Evolutionary conservation across 805 yeast genomes (phyloP).

Genomic region (Isabelozyma rhagii): DNA sequence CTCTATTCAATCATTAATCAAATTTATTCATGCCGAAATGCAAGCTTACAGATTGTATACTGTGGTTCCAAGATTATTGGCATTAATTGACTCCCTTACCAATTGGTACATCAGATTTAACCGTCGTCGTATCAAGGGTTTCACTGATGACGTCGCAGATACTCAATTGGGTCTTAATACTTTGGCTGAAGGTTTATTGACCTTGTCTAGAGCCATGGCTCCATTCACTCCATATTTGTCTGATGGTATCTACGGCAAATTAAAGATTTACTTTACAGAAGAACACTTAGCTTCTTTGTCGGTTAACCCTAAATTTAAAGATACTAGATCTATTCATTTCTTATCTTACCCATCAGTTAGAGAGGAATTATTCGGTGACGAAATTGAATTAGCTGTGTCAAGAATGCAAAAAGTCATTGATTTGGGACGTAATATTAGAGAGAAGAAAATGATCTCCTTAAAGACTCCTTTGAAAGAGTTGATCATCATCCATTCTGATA

Average conservation of each 20-base stretch:
- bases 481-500: slow-evolving; percentile 80
- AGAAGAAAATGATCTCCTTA: slow-evolving; percentile 87
- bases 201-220: slow-evolving; percentile 93
- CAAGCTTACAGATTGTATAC: slow-evolving; percentile 84
- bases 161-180: slow-evolving; percentile 86
- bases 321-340: slow-evolving; percentile 88
- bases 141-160: slow-evolving; percentile 77
- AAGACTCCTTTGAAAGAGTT: slow-evolving; percentile 91
- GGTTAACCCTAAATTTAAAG: slow-evolving; percentile 46
- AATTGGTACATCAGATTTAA: slow-evolving; percentile 99
- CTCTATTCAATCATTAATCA: slow-evolving; percentile 87
- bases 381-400: slow-evolving; percentile 81
- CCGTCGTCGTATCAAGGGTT: slow-evolving; percentile 96
- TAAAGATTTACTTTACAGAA: slow-evolving; percentile 60
- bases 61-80: slow-evolving; percentile 89
- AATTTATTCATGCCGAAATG: slow-evolving; percentile 89
- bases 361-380: slow-evolving; percentile 74
- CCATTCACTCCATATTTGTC: slow-evolving; percentile 97
- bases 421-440: slow-evolving; percentile 93
- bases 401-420: slow-evolving; percentile 98
- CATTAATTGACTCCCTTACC: slow-evolving; percentile 89
- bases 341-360: slow-evolving; percentile 84
- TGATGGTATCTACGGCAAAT: slow-evolving; percentile 79
- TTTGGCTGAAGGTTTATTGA: slow-evolving; percentile 83
- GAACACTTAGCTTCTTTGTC: slow-evolving; percentile 47